Evolutionary conservation across 108 stramenopile genomes (phyloP).

Genomic region (Cyclotella baltica): DNA sequence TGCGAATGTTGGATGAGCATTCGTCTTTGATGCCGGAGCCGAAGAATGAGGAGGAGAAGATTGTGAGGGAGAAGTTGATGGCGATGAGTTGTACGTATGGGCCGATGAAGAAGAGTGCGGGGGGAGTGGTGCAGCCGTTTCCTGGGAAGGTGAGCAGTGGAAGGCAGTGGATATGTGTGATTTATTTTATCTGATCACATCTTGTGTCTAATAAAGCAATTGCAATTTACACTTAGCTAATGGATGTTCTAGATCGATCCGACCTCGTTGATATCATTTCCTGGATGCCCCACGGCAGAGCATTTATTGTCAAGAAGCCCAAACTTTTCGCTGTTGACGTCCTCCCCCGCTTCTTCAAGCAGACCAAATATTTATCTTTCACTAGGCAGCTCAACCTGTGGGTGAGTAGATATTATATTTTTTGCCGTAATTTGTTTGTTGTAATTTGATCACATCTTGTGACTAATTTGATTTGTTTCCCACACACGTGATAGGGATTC

Average conservation of each 20-base stretch:
- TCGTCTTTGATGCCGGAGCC: slow-evolving; percentile 16
- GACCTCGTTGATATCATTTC: slow-evolving; percentile 48
- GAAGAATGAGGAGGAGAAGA: slow-evolving; percentile 14
- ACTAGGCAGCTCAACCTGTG: slow-evolving; percentile 83
- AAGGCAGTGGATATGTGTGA: background rate
- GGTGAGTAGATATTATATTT: too few species aligned
- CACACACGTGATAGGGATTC: slow-evolving; percentile 68
- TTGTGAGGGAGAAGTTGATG: slow-evolving; percentile 28
- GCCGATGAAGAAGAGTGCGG: slow-evolving; percentile 59
- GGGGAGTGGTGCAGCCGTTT: slow-evolving; percentile 61
- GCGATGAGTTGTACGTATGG: slow-evolving; percentile 49
- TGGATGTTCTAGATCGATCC: slow-evolving; percentile 52
- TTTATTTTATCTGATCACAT: slow-evolving; percentile 5
- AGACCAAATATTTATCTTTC: slow-evolving; percentile 77
- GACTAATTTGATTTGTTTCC: too few species aligned
- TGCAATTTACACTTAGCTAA: slow-evolving; percentile 12
- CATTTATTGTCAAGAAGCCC: slow-evolving; percentile 71
- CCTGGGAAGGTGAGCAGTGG: slow-evolving; percentile 51
- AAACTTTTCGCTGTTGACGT: slow-evolving; percentile 63
- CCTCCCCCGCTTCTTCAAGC: slow-evolving; percentile 78
- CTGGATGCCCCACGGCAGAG: slow-evolving; percentile 75
- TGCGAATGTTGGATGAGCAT: slow-evolving; percentile 42
- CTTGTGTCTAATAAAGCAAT: background rate
- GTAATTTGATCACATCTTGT: too few species aligned
- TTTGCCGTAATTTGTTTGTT: too few species aligned